Conservation (phyloP, 2,329 filamentous ascomycete species). For the Aspergillus pseudoviridinutans region DNA sequence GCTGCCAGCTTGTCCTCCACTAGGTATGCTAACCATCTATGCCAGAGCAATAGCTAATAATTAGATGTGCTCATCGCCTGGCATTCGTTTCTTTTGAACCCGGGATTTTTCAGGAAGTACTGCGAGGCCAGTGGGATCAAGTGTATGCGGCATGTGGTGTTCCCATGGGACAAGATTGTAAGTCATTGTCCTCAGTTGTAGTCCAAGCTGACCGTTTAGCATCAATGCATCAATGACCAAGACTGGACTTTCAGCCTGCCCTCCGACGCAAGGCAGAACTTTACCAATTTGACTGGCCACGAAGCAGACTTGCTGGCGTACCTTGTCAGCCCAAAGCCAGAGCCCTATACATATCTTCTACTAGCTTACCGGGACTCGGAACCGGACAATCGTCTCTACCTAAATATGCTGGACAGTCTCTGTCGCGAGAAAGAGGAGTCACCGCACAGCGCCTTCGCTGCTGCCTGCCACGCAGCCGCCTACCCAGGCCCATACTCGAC, state of each 20-base stretch:
- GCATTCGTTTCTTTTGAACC: conserved; percentile 74
- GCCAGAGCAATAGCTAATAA: background rate
- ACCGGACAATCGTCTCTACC: too few relatives aligned
- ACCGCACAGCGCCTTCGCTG: background rate
- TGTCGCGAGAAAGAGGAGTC: too few relatives aligned
- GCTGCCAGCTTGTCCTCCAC: conserved; percentile 46
- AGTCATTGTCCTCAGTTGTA: background rate
- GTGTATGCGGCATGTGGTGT: conserved; percentile 54
- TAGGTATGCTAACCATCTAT: conserved; percentile 44
- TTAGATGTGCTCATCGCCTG: conserved; percentile 72
- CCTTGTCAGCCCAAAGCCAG: background rate
- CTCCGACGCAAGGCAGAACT: background rate
- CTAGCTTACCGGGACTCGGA: background rate
- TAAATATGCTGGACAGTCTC: background rate
- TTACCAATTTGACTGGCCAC: background rate
- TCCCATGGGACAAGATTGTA: conserved; percentile 60
- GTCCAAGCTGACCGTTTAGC: conserved; percentile 2
- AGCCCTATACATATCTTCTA: background rate
- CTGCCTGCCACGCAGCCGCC: background rate
- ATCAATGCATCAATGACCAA: conserved; percentile 8
- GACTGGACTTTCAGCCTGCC: conserved; percentile 10
- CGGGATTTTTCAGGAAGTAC: conserved; percentile 65
- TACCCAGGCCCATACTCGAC: background rate
- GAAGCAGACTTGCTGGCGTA: conserved; percentile 3
- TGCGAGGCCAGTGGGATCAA: conserved; percentile 54